A percentile compares a stretch with the other conserved stretches of the same genome.
Conservation (phyloP, 176 grass and related monocot species). For the Tillandsia leiboldiana region DNA sequence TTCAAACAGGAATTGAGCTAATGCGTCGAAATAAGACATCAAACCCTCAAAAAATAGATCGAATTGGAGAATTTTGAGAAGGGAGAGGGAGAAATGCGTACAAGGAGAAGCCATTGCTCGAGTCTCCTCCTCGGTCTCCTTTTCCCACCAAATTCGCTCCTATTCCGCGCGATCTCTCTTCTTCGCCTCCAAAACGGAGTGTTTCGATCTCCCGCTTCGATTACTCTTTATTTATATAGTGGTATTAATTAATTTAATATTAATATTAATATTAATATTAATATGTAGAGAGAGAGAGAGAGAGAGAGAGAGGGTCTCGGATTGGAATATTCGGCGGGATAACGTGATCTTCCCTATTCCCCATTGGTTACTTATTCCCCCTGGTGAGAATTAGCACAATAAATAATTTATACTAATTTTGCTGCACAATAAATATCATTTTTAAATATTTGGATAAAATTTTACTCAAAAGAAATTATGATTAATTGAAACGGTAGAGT, state of each 20-base stretch:
- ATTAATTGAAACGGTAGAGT: not conserved
- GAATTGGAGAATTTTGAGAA: not conserved
- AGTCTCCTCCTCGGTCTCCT: not conserved
- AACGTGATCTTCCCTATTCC: not conserved
- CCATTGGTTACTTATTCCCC: not conserved
- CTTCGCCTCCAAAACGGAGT: not conserved
- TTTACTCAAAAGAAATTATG: not conserved
- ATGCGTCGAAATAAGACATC: no score
- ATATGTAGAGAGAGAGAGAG: not conserved
- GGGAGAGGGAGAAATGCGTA: not conserved
- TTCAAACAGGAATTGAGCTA: no score
- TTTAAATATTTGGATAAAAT: not conserved
- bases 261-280: no score
- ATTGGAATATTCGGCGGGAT: constrained; percentile 1
- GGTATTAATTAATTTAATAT: no score
- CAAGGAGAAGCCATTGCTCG: not conserved
- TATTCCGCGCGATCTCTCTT: not conserved
- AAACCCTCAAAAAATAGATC: not conserved
- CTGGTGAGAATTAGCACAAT: not conserved
- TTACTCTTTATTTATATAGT: not conserved
- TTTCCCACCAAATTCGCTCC: not conserved
- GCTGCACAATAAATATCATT: not conserved
- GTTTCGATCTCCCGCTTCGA: not conserved
- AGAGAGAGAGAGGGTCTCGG: not conserved
- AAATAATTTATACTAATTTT: not conserved